Conservation (phyloP, 805 yeast species). For the Lipomyces kockii region DNA sequence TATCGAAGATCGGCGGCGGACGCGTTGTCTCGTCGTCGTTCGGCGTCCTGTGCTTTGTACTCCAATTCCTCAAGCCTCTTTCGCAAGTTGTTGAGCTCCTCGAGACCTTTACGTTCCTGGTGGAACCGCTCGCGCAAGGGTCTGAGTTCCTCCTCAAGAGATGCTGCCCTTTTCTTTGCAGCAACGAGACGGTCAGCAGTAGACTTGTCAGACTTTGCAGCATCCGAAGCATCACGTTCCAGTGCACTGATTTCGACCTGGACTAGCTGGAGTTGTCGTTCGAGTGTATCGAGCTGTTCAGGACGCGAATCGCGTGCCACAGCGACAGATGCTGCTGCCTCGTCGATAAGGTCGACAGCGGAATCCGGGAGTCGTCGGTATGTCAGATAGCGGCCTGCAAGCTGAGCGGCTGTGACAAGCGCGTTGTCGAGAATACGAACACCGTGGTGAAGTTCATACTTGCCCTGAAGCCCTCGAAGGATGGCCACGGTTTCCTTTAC, state of each 20-base stretch:
- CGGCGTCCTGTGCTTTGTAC: constrained; percentile 92
- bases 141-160: constrained; percentile 77
- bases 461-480: constrained; percentile 92
- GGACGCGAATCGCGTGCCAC: constrained; percentile 98
- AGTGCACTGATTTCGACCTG: constrained; percentile 97
- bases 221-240: constrained; percentile 85
- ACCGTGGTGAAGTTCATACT: constrained; percentile 96
- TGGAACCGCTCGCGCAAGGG: constrained; percentile 86
- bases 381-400: constrained; percentile 92
- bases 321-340: constrained; percentile 95
- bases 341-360: constrained; percentile 95
- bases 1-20: constrained; percentile 95
- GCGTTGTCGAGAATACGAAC: constrained; percentile 95
- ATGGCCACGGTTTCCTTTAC: constrained; percentile 93
- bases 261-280: constrained; percentile 85
- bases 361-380: constrained; percentile 96
- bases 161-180: constrained; percentile 80
- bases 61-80: constrained; percentile 90
- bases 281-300: constrained; percentile 91
- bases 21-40: constrained; percentile 92
- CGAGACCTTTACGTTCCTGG: constrained; percentile 89
- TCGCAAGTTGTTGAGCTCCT: constrained; percentile 84
- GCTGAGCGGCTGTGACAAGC: constrained; percentile 88
- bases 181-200: constrained; percentile 83
- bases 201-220: constrained; percentile 62